Evolutionary conservation across 805 yeast genomes (phyloP), one percentile per base, ranked within the genome.

Genomic region (Metschnikowia anglica): DNA sequence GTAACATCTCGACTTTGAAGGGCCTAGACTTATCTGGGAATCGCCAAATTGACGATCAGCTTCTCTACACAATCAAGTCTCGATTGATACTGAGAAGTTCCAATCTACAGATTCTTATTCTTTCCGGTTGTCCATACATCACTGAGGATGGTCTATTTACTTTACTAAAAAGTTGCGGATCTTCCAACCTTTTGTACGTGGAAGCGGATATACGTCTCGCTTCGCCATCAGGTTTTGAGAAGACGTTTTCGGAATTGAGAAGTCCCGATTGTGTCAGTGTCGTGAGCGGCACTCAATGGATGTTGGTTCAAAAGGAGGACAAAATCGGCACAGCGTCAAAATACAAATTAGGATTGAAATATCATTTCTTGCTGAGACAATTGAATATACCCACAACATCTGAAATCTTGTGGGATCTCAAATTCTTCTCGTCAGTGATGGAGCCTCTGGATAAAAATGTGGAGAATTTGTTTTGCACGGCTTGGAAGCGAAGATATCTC

Each of bases 1-100:
- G 63, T 47, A 63, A 61, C 39, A 44, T 64, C 13, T 56, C 57
- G 10, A 50, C 51, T 20, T 49, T 68, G 13, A 54, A 52, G 19
- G 70, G 60, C 5, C 44, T 68, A 24, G 62, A 67, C 42, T 31
- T 70, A 9, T 67, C 74, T 1, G 55, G 60, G 25, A 55, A 54
- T 27, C 34, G 34, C 0, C 33, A 39, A 9, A 52, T 69, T 9
- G 67, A 66, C 48, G 73, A 68, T 48, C 58, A 48, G 27, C 62
- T 58, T 23, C 34, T 69, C 4, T 48, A 54, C 34, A 60, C 60
- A 18, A 41, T 69, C 31, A 49, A 10, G 42, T 55, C 34, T 39
- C 60, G 46, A 13, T 17, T 15, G 39, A 49, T 32, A 47, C 53
- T 16, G 52, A 46, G 29, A 49, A 47, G 25, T 17, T 62, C 51